These are phyloP conservation scores for Thecaphora frezii DNA, from an alignment of 1,284 basidiomycete genomes.

Conservation along the genomic window DNA sequence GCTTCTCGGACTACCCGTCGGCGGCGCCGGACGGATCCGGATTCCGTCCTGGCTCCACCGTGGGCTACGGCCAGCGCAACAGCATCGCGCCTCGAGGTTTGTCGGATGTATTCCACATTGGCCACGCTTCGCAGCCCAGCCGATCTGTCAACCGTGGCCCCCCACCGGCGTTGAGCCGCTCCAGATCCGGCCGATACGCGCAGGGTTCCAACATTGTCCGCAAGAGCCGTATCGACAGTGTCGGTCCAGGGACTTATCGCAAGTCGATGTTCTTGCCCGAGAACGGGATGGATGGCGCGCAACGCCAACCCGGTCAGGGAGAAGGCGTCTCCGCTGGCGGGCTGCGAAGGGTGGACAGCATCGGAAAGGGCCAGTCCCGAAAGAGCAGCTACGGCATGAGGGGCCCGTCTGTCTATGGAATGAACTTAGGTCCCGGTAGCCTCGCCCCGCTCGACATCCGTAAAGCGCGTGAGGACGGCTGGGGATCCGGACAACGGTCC, in stretches of 20 bases:
- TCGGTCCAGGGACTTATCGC: slow-evolving; percentile 40
- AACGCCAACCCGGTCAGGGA: slow-evolving; percentile 13
- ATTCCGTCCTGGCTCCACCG: slow-evolving; percentile 31
- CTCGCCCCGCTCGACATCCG: not conserved
- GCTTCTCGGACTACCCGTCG: not conserved
- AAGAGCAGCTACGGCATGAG: not conserved
- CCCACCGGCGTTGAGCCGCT: slow-evolving; percentile 27
- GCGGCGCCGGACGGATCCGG: slow-evolving; percentile 28
- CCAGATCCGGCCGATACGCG: slow-evolving; percentile 22
- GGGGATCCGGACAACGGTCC: not conserved
- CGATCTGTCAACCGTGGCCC: slow-evolving; percentile 22
- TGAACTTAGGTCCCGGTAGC: too few species aligned
- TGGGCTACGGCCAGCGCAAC: slow-evolving; percentile 24
- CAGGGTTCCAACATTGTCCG: slow-evolving; percentile 9
- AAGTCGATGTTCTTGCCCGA: slow-evolving; percentile 38
- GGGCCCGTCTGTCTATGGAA: not conserved
- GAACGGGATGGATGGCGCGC: slow-evolving; percentile 6
- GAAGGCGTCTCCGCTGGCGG: slow-evolving; percentile 11
- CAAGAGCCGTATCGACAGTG: slow-evolving; percentile 38
- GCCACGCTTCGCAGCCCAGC: slow-evolving; percentile 12
- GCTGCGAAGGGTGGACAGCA: slow-evolving; percentile 32
- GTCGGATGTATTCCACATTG: slow-evolving; percentile 9
- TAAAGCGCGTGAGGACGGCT: not conserved
- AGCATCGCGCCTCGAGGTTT: slow-evolving; percentile 16
- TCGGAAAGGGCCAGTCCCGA: slow-evolving; percentile 34